A percentile compares a stretch with the other conserved stretches of the same genome.
Evolutionary conservation across 768 basidiomycete genomes (phyloP).

Genomic region (Psilocybe azurescens): DNA sequence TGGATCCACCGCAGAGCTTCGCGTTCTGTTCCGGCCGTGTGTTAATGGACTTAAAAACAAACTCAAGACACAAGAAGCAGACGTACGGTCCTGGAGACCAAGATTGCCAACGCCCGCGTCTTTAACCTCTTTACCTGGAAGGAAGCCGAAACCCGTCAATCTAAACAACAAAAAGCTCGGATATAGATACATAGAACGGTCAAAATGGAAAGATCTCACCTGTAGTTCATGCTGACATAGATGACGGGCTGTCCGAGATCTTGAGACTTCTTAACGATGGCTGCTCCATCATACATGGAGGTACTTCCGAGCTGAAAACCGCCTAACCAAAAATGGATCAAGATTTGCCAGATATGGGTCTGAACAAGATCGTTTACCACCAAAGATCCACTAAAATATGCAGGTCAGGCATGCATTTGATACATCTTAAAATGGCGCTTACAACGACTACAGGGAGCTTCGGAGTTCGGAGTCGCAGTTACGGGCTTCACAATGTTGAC

Average conservation of each 20-base stretch:
- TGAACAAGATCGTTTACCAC: conserved; percentile 37
- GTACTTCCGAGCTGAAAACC: conserved; percentile 36
- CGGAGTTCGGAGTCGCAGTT: conserved; percentile 38
- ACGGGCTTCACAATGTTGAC: conserved; percentile 54
- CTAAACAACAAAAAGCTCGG: neutral
- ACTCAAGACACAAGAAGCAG: neutral
- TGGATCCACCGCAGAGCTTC: conserved; percentile 68
- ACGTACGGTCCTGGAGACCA: conserved; percentile 67
- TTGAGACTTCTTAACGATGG: conserved; percentile 49
- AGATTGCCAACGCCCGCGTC: conserved; percentile 61
- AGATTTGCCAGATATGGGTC: neutral
- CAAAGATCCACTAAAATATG: conserved; percentile 52
- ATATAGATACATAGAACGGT: neutral
- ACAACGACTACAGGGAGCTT: conserved; percentile 59
- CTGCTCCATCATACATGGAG: conserved; percentile 28
- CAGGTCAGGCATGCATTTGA: neutral
- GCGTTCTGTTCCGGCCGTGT: conserved; percentile 42
- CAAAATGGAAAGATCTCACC: conserved; percentile 20
- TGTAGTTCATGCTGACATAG: conserved; percentile 62
- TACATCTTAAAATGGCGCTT: neutral
- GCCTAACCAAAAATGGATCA: neutral
- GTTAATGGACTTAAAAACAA: neutral
- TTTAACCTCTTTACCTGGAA: conserved; percentile 55
- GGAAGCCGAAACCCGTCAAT: conserved; percentile 53
- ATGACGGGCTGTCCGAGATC: conserved; percentile 47